Percentiles rank a stretch among this genome's conserved stretches.
Conservation (phyloP, 2,329 filamentous ascomycete genomes). For the Penicillium freii region DNA sequence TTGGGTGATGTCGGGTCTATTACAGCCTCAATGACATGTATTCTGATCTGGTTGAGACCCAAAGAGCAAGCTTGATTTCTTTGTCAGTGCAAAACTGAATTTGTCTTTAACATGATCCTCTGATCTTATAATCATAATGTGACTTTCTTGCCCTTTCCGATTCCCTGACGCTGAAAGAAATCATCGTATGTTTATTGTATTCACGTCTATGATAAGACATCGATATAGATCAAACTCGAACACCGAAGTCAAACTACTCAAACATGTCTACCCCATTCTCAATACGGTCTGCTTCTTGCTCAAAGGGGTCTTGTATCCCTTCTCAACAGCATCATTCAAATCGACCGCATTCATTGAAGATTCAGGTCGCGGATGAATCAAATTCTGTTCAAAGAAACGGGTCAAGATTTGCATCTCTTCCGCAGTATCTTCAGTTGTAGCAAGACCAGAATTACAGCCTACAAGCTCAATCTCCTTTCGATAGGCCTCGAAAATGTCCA, state of each 20-base stretch:
- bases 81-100: too few species aligned
- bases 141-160: too few species aligned
- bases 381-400: constrained; percentile 14
- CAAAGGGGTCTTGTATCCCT: neutral
- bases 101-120: too few species aligned
- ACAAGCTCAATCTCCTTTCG: constrained; percentile 20
- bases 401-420: constrained; percentile 10
- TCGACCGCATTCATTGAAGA: constrained; percentile 6
- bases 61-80: too few species aligned
- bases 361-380: constrained; percentile 12
- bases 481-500: constrained; percentile 23
- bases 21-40: too few species aligned
- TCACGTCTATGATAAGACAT: neutral
- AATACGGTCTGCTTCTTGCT: neutral
- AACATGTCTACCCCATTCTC: neutral
- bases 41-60: too few species aligned
- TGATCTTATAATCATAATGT: too few species aligned
- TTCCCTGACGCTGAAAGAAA: too few species aligned
- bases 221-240: neutral
- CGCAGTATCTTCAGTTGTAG: constrained; percentile 13
- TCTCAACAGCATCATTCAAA: constrained; percentile 10
- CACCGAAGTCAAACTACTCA: neutral
- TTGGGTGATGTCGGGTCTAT: neutral
- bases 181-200: neutral
- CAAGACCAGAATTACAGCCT: constrained; percentile 20